Base-by-base conservation (phyloP, 352 stramenopile genomes). In the Nannochloropsis limnetica region DNA sequence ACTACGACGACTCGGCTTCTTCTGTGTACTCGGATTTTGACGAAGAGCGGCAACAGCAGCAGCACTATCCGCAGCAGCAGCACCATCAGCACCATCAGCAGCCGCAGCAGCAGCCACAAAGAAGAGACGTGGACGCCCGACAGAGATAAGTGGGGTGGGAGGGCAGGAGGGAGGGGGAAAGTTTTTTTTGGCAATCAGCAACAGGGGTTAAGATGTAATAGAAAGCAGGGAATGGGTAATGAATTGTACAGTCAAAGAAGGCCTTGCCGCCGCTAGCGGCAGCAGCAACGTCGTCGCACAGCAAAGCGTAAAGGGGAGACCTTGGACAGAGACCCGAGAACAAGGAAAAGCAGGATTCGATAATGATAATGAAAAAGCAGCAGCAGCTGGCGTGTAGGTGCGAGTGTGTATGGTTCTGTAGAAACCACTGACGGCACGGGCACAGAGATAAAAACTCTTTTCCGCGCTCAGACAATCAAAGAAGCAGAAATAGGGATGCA, bases 11-110 rank as follows among this genome's bases (percentile, higher is more conserved):
- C 61, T 74, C 61, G 61, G 61, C 61, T 11, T 25, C n/a, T 2
- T 74, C 61, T 25, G 61, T 74, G 4, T 74, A 17, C 61, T 74
- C 61, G 25, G 61, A 74, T 74, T 74, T 74, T 15, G 61, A 74
- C 61, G 61, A 74, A 74, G 37, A 49, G 17, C 37, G 37, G 17
- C 2, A 49, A 49, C 37, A 49, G 17, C 2, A 49, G 2, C 37
- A 17, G 8, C 37, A 49, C 37, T 14, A 6, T 49, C 37, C 1
- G 37, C 37, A 49, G 17, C 17, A 49, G 17, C 8, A 49, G 37
- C 8, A 14, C 8, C 37, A 49, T 49, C 37, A 6, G 37, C 37
- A 14, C 8, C 8, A 49, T 6, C 37, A 49, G 37, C 37, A 49
- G 37, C 37, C 1, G 37, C 37, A 44, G 32, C 37, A 15, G 37